Percentiles rank a stretch among this genome's conserved stretches.
phyloP scores from a whole-genome alignment of 441 rosid genomes.

The Gossypium schwendimanii region DNA sequence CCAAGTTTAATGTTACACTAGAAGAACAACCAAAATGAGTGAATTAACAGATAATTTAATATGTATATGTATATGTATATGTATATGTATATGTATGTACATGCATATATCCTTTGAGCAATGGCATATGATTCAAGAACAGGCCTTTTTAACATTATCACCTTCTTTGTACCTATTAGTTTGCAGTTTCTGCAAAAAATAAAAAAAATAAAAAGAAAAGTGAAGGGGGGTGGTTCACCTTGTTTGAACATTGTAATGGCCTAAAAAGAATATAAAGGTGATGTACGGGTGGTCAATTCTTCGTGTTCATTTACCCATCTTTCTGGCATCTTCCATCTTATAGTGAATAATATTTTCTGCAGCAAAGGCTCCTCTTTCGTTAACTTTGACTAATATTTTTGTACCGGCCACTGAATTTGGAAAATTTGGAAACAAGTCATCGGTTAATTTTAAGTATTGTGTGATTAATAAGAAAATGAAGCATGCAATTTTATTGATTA shows the following conservation, averaged over 20 bases:
- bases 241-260: conserved; percentile 11
- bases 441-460: neutral
- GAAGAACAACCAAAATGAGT: too few relatives aligned
- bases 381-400: neutral
- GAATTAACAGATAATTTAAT: too few relatives aligned
- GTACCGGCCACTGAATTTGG: neutral
- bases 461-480: too few relatives aligned
- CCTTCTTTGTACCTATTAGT: neutral
- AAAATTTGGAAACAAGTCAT: neutral
- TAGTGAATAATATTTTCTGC: neutral
- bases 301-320: neutral
- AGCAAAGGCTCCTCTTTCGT: neutral
- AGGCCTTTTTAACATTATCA: neutral
- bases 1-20: too few relatives aligned
- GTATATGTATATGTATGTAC: too few relatives aligned
- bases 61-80: too few relatives aligned
- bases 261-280: conserved; percentile 25
- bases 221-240: too few relatives aligned
- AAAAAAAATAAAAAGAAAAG: too few relatives aligned
- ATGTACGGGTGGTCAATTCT: neutral
- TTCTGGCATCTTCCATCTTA: neutral
- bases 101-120: neutral
- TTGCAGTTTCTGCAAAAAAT: neutral
- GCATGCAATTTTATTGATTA: too few relatives aligned
- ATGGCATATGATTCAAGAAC: neutral